Base-by-base conservation (phyloP, 1,139 yeast genomes). In the Spathaspora sp. region DNA sequence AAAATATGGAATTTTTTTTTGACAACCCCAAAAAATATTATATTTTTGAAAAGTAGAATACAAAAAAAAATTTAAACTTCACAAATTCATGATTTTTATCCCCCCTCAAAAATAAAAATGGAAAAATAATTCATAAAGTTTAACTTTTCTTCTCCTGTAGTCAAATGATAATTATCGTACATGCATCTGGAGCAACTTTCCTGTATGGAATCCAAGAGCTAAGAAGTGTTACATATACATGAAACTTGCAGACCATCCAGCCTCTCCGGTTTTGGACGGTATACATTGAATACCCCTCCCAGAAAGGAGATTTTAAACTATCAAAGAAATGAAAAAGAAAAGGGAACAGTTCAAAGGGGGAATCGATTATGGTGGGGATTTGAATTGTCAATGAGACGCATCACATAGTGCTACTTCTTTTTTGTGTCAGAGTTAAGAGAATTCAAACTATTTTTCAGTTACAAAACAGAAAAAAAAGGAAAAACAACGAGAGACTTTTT, bases 11-110 rank as follows among this genome's bases (percentile, higher is more conserved):
- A 11, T 27, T 27, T 25, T 25, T 2, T n/a, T 31, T 31, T 31
- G 36, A 31, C 36, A 31, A 31, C 36, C 36, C 36, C 36, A 31
- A 31, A 31, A 31, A 31, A 31, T 31, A 31, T 3, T 6, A n/a
- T 31, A 31, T 31, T 31, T 31, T 31, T 11, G n/a, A 26, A 11
- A 8, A 26, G 23, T n/a, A n/a, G n/a, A n/a, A n/a, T n/a, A n/a
- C n/a, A n/a, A n/a, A n/a, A n/a, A n/a, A n/a, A n/a, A n/a, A 20
- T 4, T 20, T 20, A 20, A 20, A 20, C 23, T 20, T 20, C 23
- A 20, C 6, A 20, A 20, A 20, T 31, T 15, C 17, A 15, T 31
- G 15, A n/a, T 15, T 31, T 13, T 15, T 13, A 31, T 29, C 15
- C 17, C 36, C 36, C 36, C 36, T 31, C 36, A 31, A 31, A 31